A percentile compares a stretch with the other conserved stretches of the same genome.
These are phyloP conservation scores for Smithsoniella earleae DNA, from an alignment of 163 green algal genomes.

Conservation along the genomic window DNA sequence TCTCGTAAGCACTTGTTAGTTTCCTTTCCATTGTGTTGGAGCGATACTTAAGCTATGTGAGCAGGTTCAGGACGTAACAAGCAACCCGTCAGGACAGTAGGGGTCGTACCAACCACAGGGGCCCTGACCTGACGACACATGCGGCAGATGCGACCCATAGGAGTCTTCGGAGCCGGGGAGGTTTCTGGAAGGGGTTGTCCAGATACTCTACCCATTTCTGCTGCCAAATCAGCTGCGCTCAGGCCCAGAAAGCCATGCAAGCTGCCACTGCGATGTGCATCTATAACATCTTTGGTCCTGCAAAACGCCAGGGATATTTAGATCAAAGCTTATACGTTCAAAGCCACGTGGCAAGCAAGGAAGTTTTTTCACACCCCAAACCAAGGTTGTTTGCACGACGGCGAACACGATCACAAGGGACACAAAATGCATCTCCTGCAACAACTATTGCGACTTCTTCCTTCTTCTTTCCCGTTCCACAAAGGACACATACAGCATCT, in stretches of 20 bases:
- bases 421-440: conserved; percentile 6
- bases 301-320: too few relatives aligned
- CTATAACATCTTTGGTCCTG: conserved; percentile 2
- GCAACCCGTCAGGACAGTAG: neutral
- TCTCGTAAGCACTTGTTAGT: neutral
- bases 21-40: too few relatives aligned
- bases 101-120: neutral
- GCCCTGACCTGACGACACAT: conserved; percentile 20
- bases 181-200: too few relatives aligned
- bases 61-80: neutral
- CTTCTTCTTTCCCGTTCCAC: neutral
- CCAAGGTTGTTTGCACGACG: conserved; percentile 27
- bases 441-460: conserved; percentile 12
- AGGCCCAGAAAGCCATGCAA: neutral
- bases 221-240: neutral
- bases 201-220: neutral
- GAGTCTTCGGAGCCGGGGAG: neutral
- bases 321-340: too few relatives aligned
- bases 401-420: neutral
- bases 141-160: conserved; percentile 24
- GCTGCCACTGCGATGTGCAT: neutral
- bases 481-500: conserved; percentile 2
- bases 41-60: too few relatives aligned
- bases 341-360: too few relatives aligned
- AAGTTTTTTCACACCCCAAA: neutral